Evolutionary conservation across 2,329 filamentous ascomycete species (phyloP).

Genomic region (Ceratocystiopsis brevicomis): DNA sequence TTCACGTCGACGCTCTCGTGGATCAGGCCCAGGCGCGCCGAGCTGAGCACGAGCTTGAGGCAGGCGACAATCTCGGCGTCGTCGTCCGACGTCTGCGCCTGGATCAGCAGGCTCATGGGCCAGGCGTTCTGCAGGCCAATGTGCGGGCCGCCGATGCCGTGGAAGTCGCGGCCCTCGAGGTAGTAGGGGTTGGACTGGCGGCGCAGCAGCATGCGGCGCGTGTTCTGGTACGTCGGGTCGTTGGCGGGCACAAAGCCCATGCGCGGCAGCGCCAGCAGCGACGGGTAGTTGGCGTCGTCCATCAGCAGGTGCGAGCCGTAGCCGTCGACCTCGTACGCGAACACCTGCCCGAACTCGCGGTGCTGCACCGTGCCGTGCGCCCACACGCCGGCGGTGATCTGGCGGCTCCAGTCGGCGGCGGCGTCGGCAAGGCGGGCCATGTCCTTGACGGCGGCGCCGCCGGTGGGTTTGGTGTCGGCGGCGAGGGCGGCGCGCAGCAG

Average conservation of each 20-base stretch:
- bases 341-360: constrained; percentile 57
- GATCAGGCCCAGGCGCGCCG: constrained; percentile 59
- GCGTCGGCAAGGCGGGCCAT: constrained; percentile 25
- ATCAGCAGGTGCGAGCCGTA: constrained; percentile 69
- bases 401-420: constrained; percentile 38
- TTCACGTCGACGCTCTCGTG: constrained; percentile 89
- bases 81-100: constrained; percentile 72
- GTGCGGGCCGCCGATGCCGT: constrained; percentile 66
- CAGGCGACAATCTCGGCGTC: constrained; percentile 65
- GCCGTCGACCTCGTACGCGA: constrained; percentile 76
- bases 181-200: constrained; percentile 76
- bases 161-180: constrained; percentile 55
- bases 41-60: constrained; percentile 54
- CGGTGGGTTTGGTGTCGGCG: no score
- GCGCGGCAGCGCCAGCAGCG: constrained; percentile 56
- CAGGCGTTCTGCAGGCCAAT: constrained; percentile 82
- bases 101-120: constrained; percentile 88
- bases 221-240: constrained; percentile 69
- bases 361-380: constrained; percentile 67
- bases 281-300: constrained; percentile 81
- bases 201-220: constrained; percentile 55
- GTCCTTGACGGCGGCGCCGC: constrained; percentile 20
- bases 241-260: constrained; percentile 51
- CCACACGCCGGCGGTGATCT: constrained; percentile 60
- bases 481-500: constrained; percentile 29